Evolutionary conservation across 1,284 basidiomycete genomes (phyloP), one percentile per base, ranked within the genome.

Genomic region (Sanghuangporus weigelae): DNA sequence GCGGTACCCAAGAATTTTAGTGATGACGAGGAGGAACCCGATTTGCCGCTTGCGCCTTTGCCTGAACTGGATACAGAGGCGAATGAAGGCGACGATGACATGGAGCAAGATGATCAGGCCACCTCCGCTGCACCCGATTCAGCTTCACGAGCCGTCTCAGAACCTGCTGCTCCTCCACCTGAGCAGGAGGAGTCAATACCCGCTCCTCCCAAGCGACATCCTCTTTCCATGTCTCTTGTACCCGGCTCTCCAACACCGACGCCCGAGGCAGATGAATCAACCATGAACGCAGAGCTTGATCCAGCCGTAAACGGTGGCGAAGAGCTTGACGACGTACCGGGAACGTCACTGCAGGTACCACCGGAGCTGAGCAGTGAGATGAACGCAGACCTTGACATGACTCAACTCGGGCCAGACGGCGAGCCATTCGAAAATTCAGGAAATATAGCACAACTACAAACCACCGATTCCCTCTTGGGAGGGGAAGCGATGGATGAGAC

Each of bases 41-140:
- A 91, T 68, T 86, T 89, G 69, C 89, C 89, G 16, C 79, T 92
- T 44, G 90, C 84, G 8, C 89, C 90, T 23, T 76, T 92, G 55
- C 89, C 87, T 12, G 90, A 90, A 60, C 23, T 57, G 6, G 88
- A 90, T 67, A 81, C 82, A 23, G 86, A 89, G 70, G 79, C 81
- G 11, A 80, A 79, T 1, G 86, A 87, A 51, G 82, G 78, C 14
- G 83, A 84, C 63, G 83, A 84, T 44, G 84, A 85, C 61, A 73
- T 77, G 69, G 89, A 86, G 38, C 84, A 87, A 62, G 89, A 90
- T 66, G 89, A 89, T 59, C 77, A 79, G 39, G 78, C 81, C 36
- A 62, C 78, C 60, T 83, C 87, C 16, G 81, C 81, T 56, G 72
- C 71, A 3, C 79, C 78, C 2, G 77, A 76, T 38, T 66, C 74